Evolutionary conservation across 2,329 filamentous ascomycete species (phyloP).

Genomic region (Fusarium musae): DNA sequence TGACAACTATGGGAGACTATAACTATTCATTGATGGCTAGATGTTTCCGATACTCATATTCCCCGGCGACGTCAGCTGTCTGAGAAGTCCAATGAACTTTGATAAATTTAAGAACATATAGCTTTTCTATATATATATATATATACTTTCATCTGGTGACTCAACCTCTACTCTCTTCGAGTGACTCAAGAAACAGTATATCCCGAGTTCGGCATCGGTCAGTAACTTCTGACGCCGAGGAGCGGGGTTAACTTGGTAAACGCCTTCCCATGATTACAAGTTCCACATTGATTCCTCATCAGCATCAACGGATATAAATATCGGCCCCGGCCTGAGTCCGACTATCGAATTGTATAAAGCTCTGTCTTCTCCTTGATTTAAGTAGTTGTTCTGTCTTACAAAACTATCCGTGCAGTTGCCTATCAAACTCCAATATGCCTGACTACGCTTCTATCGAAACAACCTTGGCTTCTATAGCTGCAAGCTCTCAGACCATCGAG

Average conservation of each 20-base stretch:
- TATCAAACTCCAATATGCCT: conserved; percentile 11
- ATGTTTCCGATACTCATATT: not conserved
- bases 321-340: not conserved
- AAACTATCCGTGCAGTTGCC: not conserved
- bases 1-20: no score
- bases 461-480: conserved; percentile 46
- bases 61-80: not conserved
- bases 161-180: not conserved
- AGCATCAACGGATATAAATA: not conserved
- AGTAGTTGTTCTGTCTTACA: accelerated
- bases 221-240: conserved; percentile 5
- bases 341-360: not conserved
- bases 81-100: not conserved
- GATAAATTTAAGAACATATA: not conserved
- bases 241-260: conserved; percentile 14
- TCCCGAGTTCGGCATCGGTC: not conserved
- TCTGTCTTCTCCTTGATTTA: no score
- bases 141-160: not conserved
- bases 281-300: conserved; percentile 6
- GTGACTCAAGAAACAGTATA: not conserved
- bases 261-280: not conserved
- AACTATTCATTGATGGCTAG: not conserved
- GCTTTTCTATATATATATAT: not conserved
- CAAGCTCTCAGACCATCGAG: conserved; percentile 39
- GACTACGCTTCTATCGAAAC: conserved; percentile 41